Percentiles rank a stretch among this genome's conserved stretches.
These are phyloP conservation scores for Neurospora sp. DNA, from an alignment of 2,329 filamentous ascomycete species.

Conservation along the genomic window DNA sequence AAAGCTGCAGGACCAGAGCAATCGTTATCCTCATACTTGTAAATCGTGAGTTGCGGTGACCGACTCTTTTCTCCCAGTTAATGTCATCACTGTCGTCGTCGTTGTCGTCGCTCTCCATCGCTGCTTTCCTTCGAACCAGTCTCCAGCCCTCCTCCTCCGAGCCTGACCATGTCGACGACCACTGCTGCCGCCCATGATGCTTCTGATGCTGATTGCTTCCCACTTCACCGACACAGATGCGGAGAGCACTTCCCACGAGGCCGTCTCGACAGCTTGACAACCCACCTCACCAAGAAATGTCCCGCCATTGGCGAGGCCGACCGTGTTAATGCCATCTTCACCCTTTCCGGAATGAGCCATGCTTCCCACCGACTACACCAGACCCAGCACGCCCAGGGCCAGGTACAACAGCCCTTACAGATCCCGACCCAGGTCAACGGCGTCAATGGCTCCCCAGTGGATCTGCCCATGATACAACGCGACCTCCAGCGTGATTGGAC, in stretches of 20 bases:
- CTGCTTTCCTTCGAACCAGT: background rate
- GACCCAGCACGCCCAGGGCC: constrained; percentile 15
- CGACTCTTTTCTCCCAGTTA: background rate
- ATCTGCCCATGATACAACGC: constrained; percentile 29
- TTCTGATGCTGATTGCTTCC: background rate
- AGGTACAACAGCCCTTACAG: constrained; percentile 13
- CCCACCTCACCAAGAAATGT: constrained; percentile 79
- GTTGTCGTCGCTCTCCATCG: background rate
- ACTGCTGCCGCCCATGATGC: background rate
- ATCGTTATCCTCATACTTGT: constrained; percentile 86
- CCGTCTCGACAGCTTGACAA: constrained; percentile 70
- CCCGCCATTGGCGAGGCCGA: constrained; percentile 66
- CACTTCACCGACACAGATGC: constrained; percentile 32
- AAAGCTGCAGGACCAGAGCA: constrained; percentile 82
- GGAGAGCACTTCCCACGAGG: constrained; percentile 87
- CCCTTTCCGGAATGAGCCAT: constrained; percentile 59
- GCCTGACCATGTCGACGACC: background rate
- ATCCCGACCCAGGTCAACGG: constrained; percentile 9
- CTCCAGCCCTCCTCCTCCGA: background rate
- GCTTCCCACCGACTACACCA: constrained; percentile 25
- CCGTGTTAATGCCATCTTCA: constrained; percentile 62
- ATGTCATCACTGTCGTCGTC: background rate
- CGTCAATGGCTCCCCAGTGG: constrained; percentile 19
- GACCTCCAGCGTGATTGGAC: constrained; percentile 55
- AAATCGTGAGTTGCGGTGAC: constrained; percentile 38